A percentile compares a stretch with the other conserved stretches of the same genome.
Conservation (phyloP, 768 basidiomycete species). For the Rhizopogon roseolus region DNA sequence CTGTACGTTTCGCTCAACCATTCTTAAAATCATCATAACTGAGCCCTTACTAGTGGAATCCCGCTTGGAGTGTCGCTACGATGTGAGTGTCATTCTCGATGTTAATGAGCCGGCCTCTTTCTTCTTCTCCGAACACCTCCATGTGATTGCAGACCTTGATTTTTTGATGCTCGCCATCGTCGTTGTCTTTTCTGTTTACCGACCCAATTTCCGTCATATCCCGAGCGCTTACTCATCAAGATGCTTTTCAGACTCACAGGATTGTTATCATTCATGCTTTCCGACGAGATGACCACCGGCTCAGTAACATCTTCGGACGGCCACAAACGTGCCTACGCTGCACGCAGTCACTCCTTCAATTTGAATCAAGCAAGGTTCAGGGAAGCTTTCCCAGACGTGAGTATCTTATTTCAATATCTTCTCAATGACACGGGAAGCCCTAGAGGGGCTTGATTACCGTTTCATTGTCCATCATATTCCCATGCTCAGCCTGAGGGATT, state of each 20-base stretch:
- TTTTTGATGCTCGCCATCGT: slow-evolving; percentile 4
- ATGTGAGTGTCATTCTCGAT: slow-evolving; percentile 53
- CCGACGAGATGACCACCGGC: slow-evolving; percentile 96
- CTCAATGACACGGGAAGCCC: slow-evolving; percentile 11
- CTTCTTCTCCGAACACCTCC: slow-evolving; percentile 8
- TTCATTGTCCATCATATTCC: slow-evolving; percentile 5
- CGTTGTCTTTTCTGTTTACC: slow-evolving; percentile 4
- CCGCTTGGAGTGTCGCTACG: slow-evolving; percentile 92
- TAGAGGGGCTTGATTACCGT: slow-evolving; percentile 16
- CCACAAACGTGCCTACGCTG: slow-evolving; percentile 76
- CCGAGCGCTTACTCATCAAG: slow-evolving; percentile 3
- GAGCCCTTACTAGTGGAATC: slow-evolving; percentile 70
- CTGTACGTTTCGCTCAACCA: slow-evolving; percentile 45
- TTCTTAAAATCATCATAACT: neutral
- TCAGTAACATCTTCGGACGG: slow-evolving; percentile 75
- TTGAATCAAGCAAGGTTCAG: slow-evolving; percentile 71
- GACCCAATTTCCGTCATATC: neutral
- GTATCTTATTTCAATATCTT: slow-evolving; percentile 22
- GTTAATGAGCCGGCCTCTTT: neutral
- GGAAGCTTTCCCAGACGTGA: slow-evolving; percentile 86
- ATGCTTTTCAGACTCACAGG: slow-evolving; percentile 73
- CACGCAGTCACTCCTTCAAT: slow-evolving; percentile 84
- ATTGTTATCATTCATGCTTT: slow-evolving; percentile 89
- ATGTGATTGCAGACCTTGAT: neutral
- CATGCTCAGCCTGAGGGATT: slow-evolving; percentile 11